Evolutionary conservation across 2,329 filamentous ascomycete species (phyloP), one percentile per base, ranked within the genome.

Genomic region (Aplosporella prunicola): DNA sequence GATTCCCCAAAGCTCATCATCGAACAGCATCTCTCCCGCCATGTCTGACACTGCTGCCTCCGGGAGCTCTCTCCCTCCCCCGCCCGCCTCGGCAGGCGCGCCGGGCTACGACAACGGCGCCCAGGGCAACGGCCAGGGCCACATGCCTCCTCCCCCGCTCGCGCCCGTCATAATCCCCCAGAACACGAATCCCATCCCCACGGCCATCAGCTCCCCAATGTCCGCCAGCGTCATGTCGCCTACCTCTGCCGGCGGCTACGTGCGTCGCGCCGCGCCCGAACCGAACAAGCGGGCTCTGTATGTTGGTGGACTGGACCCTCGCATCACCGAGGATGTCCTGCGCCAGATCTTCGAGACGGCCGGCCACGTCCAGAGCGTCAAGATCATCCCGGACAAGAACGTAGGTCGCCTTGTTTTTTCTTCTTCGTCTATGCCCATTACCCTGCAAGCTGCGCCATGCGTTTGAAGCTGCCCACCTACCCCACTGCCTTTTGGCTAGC

Each of bases 311-410:
- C 70, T 98, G 50, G 91, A 98, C 60, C 86, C 88, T 52, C 78
- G 91, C 48, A 89, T 96, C 45, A 95, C 89, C 20, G 89, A 96
- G 64, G 89, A 96, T 57, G 86, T 96, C 40, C 66, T 96, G 61
- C 86, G 87, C 56, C 89, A 96, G 63, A 96, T 96, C 53, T 98
- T 98, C 56, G 91, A 98, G 71, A 98, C 91, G 5, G 95, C 88
- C 42, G 91, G 91, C 40, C 91, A 98, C 65, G 91, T 98, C 47
- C 82, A 94, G 66, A 95, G 86, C 57, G 91, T 98, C 59, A 98
- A 98, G 73, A 95, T 98, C 57, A 98, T 98, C 60, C 91, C 91
- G 35, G 91, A 98, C 72, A 98, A 98, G 74, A 98, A 95, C 66
- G 88, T 94, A 68, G 75, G 86, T 78, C 43, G 44, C 45, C 46